Conservation (phyloP, 2,329 filamentous ascomycete genomes). For the Pseudocercospora cruenta region DNA sequence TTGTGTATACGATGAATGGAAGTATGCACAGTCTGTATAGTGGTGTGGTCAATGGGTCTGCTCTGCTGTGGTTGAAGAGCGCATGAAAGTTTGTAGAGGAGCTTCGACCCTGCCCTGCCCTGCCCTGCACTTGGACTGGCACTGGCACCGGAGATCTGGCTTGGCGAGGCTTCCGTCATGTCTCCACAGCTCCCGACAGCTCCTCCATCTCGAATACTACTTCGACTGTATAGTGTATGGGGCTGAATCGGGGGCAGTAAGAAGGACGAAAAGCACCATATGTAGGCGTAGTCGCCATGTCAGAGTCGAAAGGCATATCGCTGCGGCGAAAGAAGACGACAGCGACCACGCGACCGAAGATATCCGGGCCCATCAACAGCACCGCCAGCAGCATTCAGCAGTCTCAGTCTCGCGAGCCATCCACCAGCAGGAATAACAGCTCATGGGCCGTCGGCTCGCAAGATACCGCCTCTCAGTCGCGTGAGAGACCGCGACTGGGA, state of each 20-base stretch:
- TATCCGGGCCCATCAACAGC: conserved; percentile 59
- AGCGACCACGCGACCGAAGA: conserved; percentile 56
- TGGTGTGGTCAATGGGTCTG: conserved; percentile 1
- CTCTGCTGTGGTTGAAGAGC: background rate
- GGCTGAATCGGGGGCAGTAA: background rate
- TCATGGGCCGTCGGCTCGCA: conserved; percentile 27
- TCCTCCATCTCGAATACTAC: background rate
- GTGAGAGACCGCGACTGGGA: conserved; percentile 48
- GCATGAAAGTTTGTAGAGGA: background rate
- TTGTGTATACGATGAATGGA: background rate
- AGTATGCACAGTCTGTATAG: background rate
- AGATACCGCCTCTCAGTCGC: conserved; percentile 17
- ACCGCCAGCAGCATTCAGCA: conserved; percentile 14
- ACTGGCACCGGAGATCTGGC: background rate
- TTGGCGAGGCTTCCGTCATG: background rate
- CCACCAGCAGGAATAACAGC: conserved; percentile 29
- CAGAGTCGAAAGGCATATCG: conserved; percentile 59
- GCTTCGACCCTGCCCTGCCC: background rate
- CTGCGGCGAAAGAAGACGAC: conserved; percentile 64
- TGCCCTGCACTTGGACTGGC: too few species aligned
- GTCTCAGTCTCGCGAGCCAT: conserved; percentile 12
- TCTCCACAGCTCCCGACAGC: background rate
- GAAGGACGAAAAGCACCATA: background rate
- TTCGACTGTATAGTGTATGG: background rate
- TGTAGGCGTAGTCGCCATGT: conserved; percentile 33